Percentiles rank a stretch among this genome's conserved stretches.
These are phyloP conservation scores for Russula lepida DNA, from an alignment of 768 basidiomycete genomes.

Conservation along the genomic window DNA sequence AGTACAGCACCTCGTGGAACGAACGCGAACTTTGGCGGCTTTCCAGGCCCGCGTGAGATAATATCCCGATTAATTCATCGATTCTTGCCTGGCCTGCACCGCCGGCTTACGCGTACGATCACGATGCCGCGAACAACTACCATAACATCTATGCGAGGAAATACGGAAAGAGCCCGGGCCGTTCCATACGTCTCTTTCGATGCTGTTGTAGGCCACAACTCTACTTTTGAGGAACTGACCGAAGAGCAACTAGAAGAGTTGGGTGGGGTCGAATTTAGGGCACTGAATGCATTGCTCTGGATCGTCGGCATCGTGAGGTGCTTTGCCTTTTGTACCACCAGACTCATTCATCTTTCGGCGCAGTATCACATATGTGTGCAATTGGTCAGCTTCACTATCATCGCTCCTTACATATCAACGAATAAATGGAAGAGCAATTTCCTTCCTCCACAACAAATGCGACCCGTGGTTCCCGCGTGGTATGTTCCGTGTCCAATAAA, in stretches of 20 bases:
- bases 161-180: conserved; percentile 35
- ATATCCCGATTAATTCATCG: conserved; percentile 40
- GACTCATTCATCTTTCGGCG: not conserved
- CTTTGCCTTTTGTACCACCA: not conserved
- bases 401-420: conserved; percentile 72
- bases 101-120: conserved; percentile 54
- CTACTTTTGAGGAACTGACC: conserved; percentile 57
- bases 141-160: conserved; percentile 38
- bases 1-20: conserved; percentile 24
- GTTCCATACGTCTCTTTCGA: conserved; percentile 85
- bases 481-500: conserved; percentile 26
- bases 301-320: conserved; percentile 61
- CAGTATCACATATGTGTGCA: conserved; percentile 78
- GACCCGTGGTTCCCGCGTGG: conserved; percentile 57
- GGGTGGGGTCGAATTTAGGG: conserved; percentile 89
- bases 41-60: conserved; percentile 60
- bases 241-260: conserved; percentile 84
- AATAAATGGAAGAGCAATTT: conserved; percentile 54
- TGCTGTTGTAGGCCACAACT: conserved; percentile 78
- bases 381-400: conserved; percentile 57
- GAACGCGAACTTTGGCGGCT: conserved; percentile 57
- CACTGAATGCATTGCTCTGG: conserved; percentile 73
- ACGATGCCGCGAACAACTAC: conserved; percentile 71
- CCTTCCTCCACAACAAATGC: conserved; percentile 47
- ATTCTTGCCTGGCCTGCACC: conserved; percentile 56